Base-by-base conservation (phyloP, 2,329 filamentous ascomycete species). In the Phyllosticta paracitricarpa region DNA sequence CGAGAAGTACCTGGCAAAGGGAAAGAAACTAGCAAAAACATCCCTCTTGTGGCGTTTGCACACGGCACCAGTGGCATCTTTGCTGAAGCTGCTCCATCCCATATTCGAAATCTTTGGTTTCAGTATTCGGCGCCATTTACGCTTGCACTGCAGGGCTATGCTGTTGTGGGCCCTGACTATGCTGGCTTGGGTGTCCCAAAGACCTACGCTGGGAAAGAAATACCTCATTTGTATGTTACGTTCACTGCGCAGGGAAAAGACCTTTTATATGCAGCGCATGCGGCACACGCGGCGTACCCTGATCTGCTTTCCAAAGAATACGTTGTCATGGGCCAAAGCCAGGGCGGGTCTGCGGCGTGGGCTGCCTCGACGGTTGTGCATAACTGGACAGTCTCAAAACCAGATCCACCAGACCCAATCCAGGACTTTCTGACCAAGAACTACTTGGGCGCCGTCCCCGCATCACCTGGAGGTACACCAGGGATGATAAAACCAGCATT, bases 261-360 rank as follows among this genome's bases (percentile, higher is more conserved):
- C 65, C 59, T 78, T 0, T 66, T 77, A 1, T 76, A 79, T 61
- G 73, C 77, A 1, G 64, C 80, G 0, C 59, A 69, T 17, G 79
- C 80, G 0, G 77, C 77, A 0, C 71, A 70, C 14, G 64, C 64
- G 12, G 76, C 77, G 0, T 82, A 80, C 61, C 68, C 75, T 0
- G 66, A 67, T 1, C 64, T 68, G 1, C 33, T 40, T 17, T 65
- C 77, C 1, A 69, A 66, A 1, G 65, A 74, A 0, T 82, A 79
- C 60, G 76, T 80, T 17, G 69, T 73, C 25, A 72, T 78, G 65
- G 78, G 79, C 7, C 77, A 80, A 62, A 78, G 73, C 10, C 77
- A 82, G 67, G 80, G 79, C 24, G 79, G 77, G 7, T 72, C 71
- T 1, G 74, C 71, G 0, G 74, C 75, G 0, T 82, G 79, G 79